A percentile compares a stretch with the other conserved stretches of the same genome.
These are phyloP conservation scores for Haplosporangium sp. DNA, from an alignment of 371 early-diverging fungal species.

Conservation along the genomic window DNA sequence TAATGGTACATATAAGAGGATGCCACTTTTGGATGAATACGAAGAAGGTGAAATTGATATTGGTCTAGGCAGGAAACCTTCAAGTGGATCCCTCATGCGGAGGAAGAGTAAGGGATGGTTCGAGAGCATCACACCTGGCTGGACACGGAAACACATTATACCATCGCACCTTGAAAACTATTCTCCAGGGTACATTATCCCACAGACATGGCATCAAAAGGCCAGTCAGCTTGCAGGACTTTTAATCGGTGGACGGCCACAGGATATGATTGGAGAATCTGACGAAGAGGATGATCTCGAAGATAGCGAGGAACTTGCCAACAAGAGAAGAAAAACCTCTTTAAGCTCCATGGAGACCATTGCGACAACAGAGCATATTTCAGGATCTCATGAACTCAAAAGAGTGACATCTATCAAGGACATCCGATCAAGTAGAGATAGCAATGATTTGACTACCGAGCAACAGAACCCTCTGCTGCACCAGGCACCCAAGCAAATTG, in stretches of 20 bases:
- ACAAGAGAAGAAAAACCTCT: constrained; percentile 21
- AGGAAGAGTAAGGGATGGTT: constrained; percentile 48
- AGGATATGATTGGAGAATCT: constrained; percentile 49
- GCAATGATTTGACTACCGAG: constrained; percentile 11
- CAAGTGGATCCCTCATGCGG: neutral
- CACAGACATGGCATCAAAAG: constrained; percentile 55
- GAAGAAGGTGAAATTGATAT: neutral
- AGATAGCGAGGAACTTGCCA: constrained; percentile 11
- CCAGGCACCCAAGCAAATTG: neutral
- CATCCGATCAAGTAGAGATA: neutral
- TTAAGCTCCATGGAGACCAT: constrained; percentile 21
- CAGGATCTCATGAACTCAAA: neutral
- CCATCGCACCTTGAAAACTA: constrained; percentile 18
- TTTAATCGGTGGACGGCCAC: constrained; percentile 46
- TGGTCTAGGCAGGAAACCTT: constrained; percentile 16
- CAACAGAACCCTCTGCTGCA: constrained; percentile 17
- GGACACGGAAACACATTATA: constrained; percentile 8
- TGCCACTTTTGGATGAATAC: constrained; percentile 12
- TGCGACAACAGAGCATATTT: neutral
- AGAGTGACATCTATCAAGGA: neutral
- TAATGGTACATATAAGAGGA: constrained; percentile 36
- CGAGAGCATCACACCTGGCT: constrained; percentile 51
- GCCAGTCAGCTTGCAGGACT: constrained; percentile 43
- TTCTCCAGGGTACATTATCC: constrained; percentile 53
- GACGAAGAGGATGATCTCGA: constrained; percentile 50